These are phyloP conservation scores for Mucor circinelloides DNA, from an alignment of 371 early-diverging fungal genomes.

Conservation along the genomic window DNA sequence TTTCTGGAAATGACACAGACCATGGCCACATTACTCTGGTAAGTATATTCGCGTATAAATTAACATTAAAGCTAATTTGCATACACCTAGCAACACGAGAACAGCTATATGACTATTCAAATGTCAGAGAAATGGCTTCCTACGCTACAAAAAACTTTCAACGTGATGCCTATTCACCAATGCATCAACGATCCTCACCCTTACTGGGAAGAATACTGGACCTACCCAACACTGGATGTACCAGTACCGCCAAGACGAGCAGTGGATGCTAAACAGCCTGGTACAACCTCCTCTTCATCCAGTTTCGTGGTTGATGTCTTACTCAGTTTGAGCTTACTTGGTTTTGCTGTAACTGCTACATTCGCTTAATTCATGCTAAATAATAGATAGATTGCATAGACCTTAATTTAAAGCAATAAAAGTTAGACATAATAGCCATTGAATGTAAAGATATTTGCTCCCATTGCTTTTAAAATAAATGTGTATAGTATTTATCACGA, in stretches of 20 bases:
- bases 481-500: too few relatives aligned
- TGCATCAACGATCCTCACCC: conserved; percentile 55
- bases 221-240: conserved; percentile 35
- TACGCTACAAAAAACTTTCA: conserved; percentile 35
- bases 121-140: conserved; percentile 53
- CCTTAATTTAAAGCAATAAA: not conserved
- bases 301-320: not conserved
- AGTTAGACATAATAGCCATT: too few relatives aligned
- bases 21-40: conserved; percentile 44
- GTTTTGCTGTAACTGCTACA: not conserved
- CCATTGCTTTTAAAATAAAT: too few relatives aligned
- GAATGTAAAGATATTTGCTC: too few relatives aligned
- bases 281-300: too few relatives aligned
- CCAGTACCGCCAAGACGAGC: not conserved
- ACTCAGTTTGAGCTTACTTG: not conserved
- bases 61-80: not conserved
- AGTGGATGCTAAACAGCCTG: too few relatives aligned
- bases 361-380: not conserved
- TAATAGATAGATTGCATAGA: not conserved
- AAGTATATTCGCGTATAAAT: not conserved
- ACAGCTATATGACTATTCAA: conserved; percentile 41
- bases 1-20: conserved; percentile 24
- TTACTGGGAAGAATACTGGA: conserved; percentile 47
- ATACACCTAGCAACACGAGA: conserved; percentile 46
- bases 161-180: conserved; percentile 55